Base-by-base conservation (phyloP, 805 yeast species). In the Monosporozyma solicola region DNA sequence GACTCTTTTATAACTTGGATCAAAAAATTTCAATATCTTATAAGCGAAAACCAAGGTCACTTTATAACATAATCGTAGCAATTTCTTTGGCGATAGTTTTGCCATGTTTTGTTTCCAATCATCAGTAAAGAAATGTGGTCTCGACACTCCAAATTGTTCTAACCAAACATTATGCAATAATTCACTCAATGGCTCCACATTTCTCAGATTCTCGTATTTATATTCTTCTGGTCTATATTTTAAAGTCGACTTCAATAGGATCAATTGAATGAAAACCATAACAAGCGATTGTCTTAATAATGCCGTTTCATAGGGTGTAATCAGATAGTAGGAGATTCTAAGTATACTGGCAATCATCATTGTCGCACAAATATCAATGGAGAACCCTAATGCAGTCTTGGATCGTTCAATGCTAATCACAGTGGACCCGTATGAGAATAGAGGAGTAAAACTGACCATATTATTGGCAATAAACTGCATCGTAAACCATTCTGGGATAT, bases 311-410 rank as follows among this genome's bases (percentile, higher is more conserved):
- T 84, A 90, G 0, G 96, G 96, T 47, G 83, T 79, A 49, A 87
- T 83, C 56, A 85, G 67, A 72, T 85, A 91, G 71, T 87, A 90
- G 53, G 82, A 80, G 29, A 90, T 83, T 58, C 95, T 74, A 47
- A 89, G 70, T 5, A 82, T 79, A 44, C 89, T 79, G 0, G 96
- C 84, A 57, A 88, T 74, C 56, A 90, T 66, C 96, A 91, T 89
- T 6, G 96, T 87, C 6, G 89, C 91, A 69, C 97, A 91, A 10
- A 91, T 87, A 68, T 91, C 97, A n/a, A 89, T 74, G 5, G 95
- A 85, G 63, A 90, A 89, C 24, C 97, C 97, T 24, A 79, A 74
- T 1, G 92, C 79, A 0, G 90, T 77, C 63, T 82, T 73, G 35
- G 79, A 77, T 48, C 76, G 72, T 60, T 81, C 77, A 13, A 90